Conservation (phyloP, 2,329 filamentous ascomycete species). For the Ascochyta lentis region DNA sequence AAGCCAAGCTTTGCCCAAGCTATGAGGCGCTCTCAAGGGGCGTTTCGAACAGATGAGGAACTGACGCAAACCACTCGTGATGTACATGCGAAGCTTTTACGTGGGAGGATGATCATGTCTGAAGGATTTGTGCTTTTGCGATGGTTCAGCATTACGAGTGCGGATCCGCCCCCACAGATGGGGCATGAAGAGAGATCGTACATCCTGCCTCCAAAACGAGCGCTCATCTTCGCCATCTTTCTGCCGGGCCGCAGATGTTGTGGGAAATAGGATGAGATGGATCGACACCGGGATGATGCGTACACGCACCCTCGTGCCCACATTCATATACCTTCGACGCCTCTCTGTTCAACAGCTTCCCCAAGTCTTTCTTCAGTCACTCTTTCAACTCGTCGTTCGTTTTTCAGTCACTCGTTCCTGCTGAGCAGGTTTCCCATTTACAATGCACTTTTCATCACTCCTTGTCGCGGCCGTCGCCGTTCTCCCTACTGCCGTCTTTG, state of each 20-base stretch:
- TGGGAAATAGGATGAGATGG: conserved; percentile 2
- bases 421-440: conserved; percentile 29
- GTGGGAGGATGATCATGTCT: background rate
- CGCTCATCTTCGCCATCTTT: background rate
- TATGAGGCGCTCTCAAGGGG: background rate
- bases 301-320: background rate
- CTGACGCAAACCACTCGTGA: background rate
- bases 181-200: background rate
- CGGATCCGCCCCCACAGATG: background rate
- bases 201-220: background rate
- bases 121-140: background rate
- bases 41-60: background rate
- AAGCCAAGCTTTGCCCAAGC: conserved; percentile 8
- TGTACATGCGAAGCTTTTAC: background rate
- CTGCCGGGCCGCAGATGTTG: background rate
- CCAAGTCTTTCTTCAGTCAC: conserved; percentile 1
- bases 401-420: conserved; percentile 25
- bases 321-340: conserved; percentile 7
- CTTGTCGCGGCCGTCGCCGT: conserved; percentile 33
- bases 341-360: background rate
- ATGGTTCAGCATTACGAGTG: background rate
- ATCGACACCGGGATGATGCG: conserved; percentile 12
- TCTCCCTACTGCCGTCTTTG: conserved; percentile 29
- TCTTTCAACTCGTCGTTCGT: conserved; percentile 9
- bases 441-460: conserved; percentile 36